Conservation (phyloP, 352 stramenopile species). For the Pythium guiyangense region DNA sequence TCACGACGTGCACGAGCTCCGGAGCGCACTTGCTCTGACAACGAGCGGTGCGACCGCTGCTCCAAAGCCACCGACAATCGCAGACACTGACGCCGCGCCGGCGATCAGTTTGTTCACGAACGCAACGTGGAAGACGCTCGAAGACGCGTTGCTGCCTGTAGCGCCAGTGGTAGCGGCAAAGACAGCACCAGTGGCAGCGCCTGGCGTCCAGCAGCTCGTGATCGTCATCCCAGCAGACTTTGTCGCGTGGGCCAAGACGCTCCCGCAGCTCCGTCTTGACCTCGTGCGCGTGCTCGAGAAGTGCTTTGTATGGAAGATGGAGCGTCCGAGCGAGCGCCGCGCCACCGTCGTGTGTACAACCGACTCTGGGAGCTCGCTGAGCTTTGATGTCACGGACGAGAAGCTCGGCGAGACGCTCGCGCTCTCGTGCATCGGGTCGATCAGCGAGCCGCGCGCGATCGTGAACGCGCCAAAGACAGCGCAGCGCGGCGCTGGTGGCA, state of each 20-base stretch:
- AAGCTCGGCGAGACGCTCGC: slow-evolving; percentile 47
- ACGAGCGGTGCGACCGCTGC: background rate
- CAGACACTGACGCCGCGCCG: no score
- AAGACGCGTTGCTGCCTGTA: slow-evolving; percentile 34
- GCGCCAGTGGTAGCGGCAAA: background rate
- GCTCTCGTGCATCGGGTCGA: slow-evolving; percentile 48
- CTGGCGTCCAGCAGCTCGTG: slow-evolving; percentile 46
- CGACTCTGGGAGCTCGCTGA: slow-evolving; percentile 30
- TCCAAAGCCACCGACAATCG: no score
- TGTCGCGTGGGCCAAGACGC: slow-evolving; percentile 26
- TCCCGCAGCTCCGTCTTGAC: slow-evolving; percentile 32
- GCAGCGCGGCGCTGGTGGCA: slow-evolving; percentile 10
- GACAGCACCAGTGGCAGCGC: slow-evolving; percentile 6
- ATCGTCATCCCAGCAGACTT: slow-evolving; percentile 49
- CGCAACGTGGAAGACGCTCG: slow-evolving; percentile 55
- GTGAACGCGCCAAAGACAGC: slow-evolving; percentile 15
- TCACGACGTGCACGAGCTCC: slow-evolving; percentile 40
- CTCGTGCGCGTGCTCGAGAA: slow-evolving; percentile 59
- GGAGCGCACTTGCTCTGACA: background rate
- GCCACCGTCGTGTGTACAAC: slow-evolving; percentile 41
- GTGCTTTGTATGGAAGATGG: slow-evolving; percentile 62
- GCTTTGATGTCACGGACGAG: slow-evolving; percentile 51
- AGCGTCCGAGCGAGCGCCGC: slow-evolving; percentile 22
- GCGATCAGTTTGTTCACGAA: slow-evolving; percentile 40
- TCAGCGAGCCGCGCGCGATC: slow-evolving; percentile 35